phyloP scores from a whole-genome alignment of 768 basidiomycete genomes.

The Amyloporia xantha region DNA sequence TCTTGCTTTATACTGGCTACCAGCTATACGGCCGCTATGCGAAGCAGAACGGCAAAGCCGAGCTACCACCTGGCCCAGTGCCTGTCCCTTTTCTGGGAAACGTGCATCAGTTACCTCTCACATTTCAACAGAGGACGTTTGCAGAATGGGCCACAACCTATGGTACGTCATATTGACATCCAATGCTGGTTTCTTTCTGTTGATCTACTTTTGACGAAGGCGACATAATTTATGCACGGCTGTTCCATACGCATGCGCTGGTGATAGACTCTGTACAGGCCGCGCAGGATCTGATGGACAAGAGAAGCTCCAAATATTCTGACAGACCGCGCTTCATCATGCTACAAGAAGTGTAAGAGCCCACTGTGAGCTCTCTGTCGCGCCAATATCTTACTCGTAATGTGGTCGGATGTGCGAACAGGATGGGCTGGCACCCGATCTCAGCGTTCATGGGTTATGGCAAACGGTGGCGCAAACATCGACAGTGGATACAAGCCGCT shows the following conservation, averaged over 20 bases:
- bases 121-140: conserved; percentile 20
- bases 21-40: too few relatives aligned
- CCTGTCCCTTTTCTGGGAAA: conserved; percentile 27
- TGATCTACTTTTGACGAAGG: conserved; percentile 3
- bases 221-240: conserved; percentile 13
- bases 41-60: too few relatives aligned
- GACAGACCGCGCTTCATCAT: conserved; percentile 29
- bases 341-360: conserved; percentile 12
- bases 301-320: conserved; percentile 31
- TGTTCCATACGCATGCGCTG: conserved; percentile 14
- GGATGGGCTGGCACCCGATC: conserved; percentile 17
- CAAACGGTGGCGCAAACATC: conserved; percentile 22
- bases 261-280: conserved; percentile 19
- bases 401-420: neutral
- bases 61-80: conserved; percentile 24
- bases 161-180: conserved; percentile 17
- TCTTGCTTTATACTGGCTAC: too few relatives aligned
- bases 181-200: neutral
- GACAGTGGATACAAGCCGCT: conserved; percentile 21
- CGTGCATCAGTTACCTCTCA: conserved; percentile 21
- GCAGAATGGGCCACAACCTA: conserved; percentile 23
- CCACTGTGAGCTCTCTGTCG: neutral
- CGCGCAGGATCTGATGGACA: conserved; percentile 28
- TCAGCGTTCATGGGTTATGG: conserved; percentile 21
- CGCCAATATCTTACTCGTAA: neutral